Conservation (phyloP, 169 alveolate species). For the Eimeria falciformis region DNA sequence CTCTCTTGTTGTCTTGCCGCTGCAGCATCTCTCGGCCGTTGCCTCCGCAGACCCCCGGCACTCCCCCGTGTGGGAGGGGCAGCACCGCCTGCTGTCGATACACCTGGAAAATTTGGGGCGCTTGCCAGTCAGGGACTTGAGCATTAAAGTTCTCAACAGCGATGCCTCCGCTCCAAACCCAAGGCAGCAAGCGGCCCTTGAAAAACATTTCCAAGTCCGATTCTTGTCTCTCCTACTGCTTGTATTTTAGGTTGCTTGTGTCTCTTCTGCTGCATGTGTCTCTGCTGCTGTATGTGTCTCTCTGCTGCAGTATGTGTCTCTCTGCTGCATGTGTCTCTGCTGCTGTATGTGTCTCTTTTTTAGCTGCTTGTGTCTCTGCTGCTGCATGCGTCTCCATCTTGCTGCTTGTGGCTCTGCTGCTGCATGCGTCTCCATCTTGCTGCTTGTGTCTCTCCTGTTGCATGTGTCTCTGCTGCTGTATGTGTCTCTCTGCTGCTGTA, state of each 20-base stretch:
- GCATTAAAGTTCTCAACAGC: constrained; percentile 22
- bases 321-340: background rate
- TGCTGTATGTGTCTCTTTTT: background rate
- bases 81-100: constrained; percentile 60
- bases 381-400: background rate
- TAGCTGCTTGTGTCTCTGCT: constrained; percentile 12
- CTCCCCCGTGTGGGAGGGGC: constrained; percentile 76
- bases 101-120: constrained; percentile 62
- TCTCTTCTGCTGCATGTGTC: background rate
- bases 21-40: background rate
- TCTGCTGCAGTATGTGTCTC: background rate
- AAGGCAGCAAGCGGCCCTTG: background rate
- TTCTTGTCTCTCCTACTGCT: background rate
- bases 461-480: background rate
- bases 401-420: background rate
- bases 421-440: background rate
- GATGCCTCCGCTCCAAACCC: constrained; percentile 1
- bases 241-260: background rate
- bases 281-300: background rate
- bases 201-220: no score
- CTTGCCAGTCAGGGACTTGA: constrained; percentile 30
- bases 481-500: background rate
- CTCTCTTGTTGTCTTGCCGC: background rate
- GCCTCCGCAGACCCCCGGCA: constrained; percentile 57
- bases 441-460: background rate